Evolutionary conservation across 352 stramenopile species (phyloP).

Genomic region (Phytopythium kandeliae): DNA sequence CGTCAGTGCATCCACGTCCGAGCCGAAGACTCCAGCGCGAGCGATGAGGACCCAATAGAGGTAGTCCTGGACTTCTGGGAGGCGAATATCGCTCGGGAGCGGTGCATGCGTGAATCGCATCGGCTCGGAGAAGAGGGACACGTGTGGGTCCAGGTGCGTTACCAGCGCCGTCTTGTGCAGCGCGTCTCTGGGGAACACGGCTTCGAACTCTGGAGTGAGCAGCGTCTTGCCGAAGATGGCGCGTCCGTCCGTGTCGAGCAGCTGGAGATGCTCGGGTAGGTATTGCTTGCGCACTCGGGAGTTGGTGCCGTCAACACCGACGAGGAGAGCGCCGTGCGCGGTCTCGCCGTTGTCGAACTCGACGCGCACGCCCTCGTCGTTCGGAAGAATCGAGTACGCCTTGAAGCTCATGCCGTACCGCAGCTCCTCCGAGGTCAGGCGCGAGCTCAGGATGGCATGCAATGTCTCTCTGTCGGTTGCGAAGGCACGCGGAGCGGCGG

Average conservation of each 20-base stretch:
- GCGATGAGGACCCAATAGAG: conserved; percentile 57
- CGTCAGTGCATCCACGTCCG: conserved; percentile 27
- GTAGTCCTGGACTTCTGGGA: conserved; percentile 36
- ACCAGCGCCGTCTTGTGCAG: conserved; percentile 30
- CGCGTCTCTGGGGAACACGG: conserved; percentile 32
- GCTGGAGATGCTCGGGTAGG: conserved; percentile 20
- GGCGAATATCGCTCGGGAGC: conserved; percentile 5
- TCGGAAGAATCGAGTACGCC: conserved; percentile 27
- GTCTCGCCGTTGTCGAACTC: conserved; percentile 46
- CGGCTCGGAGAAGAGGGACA: conserved; percentile 53
- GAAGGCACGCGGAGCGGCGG: too few species aligned
- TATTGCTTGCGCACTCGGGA: conserved; percentile 55
- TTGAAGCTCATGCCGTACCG: conserved; percentile 53
- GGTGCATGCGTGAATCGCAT: conserved; percentile 10
- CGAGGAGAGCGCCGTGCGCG: conserved; percentile 36
- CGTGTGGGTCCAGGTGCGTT: conserved; percentile 26
- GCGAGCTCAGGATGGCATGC: conserved; percentile 28
- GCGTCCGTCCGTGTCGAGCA: conserved; percentile 48
- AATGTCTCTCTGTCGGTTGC: conserved; percentile 34
- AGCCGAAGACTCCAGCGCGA: conserved; percentile 33
- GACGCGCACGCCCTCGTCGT: conserved; percentile 34
- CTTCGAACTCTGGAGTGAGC: conserved; percentile 41
- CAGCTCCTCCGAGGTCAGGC: conserved; percentile 46
- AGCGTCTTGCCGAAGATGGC: conserved; percentile 65
- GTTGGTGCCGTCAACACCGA: conserved; percentile 49